These are phyloP conservation scores for Parietaria judaica DNA, from an alignment of 306 rosid genomes.

Conservation along the genomic window DNA sequence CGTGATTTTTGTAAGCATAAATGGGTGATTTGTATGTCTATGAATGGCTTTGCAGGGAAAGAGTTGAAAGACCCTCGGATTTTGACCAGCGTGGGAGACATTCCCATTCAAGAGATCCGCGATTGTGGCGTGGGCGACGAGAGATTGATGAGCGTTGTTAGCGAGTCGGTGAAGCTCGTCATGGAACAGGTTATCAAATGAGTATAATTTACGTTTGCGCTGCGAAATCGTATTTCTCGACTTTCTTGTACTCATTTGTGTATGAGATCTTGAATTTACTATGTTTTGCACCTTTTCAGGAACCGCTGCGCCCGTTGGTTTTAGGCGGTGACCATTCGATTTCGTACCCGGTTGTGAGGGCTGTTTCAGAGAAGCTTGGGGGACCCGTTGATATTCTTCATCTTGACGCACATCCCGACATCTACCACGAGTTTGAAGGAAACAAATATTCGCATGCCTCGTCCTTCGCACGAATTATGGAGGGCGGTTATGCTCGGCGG, in stretches of 20 bases:
- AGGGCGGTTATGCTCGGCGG: constrained; percentile 85
- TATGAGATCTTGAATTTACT: not conserved
- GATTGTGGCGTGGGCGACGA: constrained; percentile 82
- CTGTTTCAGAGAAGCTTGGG: constrained; percentile 90
- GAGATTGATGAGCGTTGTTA: constrained; percentile 75
- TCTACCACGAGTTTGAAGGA: constrained; percentile 71
- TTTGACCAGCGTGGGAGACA: constrained; percentile 89
- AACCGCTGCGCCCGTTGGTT: constrained; percentile 79
- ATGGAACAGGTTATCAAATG: constrained; percentile 66
- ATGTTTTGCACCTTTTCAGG: constrained; percentile 31
- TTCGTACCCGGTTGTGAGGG: constrained; percentile 83
- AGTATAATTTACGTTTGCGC: not conserved
- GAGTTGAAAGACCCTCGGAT: constrained; percentile 69
- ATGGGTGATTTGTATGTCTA: too few relatives aligned
- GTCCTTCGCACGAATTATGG: constrained; percentile 95
- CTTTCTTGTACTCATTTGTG: not conserved
- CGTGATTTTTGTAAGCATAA: constrained; percentile 8
- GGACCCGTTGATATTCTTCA: constrained; percentile 91
- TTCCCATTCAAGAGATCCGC: constrained; percentile 92
- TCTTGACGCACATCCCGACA: constrained; percentile 97
- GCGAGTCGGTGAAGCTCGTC: constrained; percentile 86
- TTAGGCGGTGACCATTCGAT: constrained; percentile 98
- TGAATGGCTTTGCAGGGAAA: constrained; percentile 43
- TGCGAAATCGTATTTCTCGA: not conserved
- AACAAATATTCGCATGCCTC: constrained; percentile 89